phyloP scores from a whole-genome alignment of 2,329 filamentous ascomycete species.

The Trichophyton equinum region DNA sequence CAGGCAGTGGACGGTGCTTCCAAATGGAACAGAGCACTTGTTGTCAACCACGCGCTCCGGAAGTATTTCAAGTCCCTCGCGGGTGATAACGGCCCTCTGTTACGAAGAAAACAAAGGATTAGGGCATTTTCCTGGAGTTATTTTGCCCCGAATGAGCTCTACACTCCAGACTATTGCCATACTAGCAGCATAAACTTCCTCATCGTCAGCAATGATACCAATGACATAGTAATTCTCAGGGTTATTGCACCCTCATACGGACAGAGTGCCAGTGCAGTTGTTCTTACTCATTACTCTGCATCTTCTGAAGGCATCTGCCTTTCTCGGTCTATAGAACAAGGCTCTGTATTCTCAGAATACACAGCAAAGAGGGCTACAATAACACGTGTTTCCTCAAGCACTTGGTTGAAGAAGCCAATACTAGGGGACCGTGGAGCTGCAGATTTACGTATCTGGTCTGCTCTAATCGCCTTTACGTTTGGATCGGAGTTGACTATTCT shows the following conservation, averaged over 20 bases:
- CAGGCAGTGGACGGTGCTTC: slow-evolving; percentile 35
- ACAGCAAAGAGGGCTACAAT: slow-evolving; percentile 19
- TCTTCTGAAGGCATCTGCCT: slow-evolving; percentile 5
- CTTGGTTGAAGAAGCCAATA: slow-evolving; percentile 19
- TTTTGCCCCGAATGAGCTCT: slow-evolving; percentile 11
- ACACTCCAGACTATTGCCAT: neutral
- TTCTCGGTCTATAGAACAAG: slow-evolving; percentile 14
- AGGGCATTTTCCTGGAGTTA: slow-evolving; percentile 33
- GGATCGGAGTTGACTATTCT: slow-evolving; percentile 19
- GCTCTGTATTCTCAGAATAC: slow-evolving; percentile 22
- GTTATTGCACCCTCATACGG: slow-evolving; percentile 11
- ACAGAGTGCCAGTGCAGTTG: slow-evolving; percentile 17
- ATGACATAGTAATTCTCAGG: slow-evolving; percentile 25
- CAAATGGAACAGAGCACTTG: slow-evolving; percentile 40
- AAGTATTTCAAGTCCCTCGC: slow-evolving; percentile 25
- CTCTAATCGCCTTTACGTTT: slow-evolving; percentile 18
- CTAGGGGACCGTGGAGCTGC: neutral
- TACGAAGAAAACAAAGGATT: slow-evolving; percentile 24
- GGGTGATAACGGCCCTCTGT: slow-evolving; percentile 14
- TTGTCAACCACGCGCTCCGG: slow-evolving; percentile 41
- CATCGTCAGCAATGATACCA: slow-evolving; percentile 28
- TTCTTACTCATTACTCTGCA: slow-evolving; percentile 18
- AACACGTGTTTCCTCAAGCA: slow-evolving; percentile 22
- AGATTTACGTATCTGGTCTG: neutral
- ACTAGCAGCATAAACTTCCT: slow-evolving; percentile 27